These are phyloP conservation scores for Przewalskia tangutica DNA, from an alignment of 257 asterid species.

Conservation along the genomic window DNA sequence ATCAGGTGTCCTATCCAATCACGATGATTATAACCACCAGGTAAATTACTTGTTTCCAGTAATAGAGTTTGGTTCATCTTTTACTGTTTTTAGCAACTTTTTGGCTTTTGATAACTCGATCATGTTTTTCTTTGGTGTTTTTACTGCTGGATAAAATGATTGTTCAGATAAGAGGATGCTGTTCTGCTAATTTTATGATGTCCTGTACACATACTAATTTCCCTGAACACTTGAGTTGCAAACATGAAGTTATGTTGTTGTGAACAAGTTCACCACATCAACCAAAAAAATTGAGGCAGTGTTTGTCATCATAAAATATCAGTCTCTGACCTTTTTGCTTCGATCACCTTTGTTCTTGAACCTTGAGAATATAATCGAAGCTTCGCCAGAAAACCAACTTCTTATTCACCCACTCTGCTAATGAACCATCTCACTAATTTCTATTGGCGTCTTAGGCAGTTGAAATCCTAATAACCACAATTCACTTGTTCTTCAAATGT, in stretches of 20 bases:
- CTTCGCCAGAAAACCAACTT: neutral
- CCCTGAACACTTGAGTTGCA: neutral
- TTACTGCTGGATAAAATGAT: neutral
- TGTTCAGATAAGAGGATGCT: neutral
- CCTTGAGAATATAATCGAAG: neutral
- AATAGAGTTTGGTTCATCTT: neutral
- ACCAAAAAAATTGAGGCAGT: neutral
- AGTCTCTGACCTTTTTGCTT: neutral
- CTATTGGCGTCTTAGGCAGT: neutral
- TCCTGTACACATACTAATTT: neutral
- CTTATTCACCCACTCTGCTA: neutral
- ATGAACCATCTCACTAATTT: neutral
- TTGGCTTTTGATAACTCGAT: neutral
- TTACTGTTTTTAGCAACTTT: neutral
- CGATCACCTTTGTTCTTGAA: neutral
- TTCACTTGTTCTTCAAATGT: neutral
- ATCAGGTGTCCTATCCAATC: slow-evolving; percentile 38
- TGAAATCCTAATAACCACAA: neutral
- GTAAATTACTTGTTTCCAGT: slow-evolving; percentile 13
- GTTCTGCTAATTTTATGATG: neutral
- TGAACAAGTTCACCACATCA: neutral
- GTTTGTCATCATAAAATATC: neutral
- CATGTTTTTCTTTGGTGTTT: neutral
- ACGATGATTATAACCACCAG: slow-evolving; percentile 47
- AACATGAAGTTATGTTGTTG: neutral